These are phyloP conservation scores for Asterochloris erici DNA, from an alignment of 139 green algal genomes.

Conservation along the genomic window DNA sequence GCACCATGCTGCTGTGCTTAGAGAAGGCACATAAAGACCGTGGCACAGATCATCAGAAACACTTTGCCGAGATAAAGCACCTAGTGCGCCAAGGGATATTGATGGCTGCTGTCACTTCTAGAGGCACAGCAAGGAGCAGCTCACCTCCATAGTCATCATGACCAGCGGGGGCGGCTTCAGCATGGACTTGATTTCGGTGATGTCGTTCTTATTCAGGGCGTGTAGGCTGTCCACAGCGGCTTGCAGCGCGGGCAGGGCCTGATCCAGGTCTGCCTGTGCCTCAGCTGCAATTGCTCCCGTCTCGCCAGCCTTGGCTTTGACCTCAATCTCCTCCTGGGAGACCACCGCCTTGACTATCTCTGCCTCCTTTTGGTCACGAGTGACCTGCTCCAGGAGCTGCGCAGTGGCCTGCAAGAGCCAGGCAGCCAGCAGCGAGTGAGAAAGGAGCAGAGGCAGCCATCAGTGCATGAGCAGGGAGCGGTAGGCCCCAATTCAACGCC, in stretches of 20 bases:
- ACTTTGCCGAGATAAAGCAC: too few relatives aligned
- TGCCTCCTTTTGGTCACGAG: slow-evolving; percentile 56
- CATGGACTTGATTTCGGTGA: slow-evolving; percentile 86
- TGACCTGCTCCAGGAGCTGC: slow-evolving; percentile 7
- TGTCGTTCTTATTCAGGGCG: slow-evolving; percentile 70
- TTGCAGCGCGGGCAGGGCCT: slow-evolving; percentile 78
- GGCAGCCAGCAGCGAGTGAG: neutral
- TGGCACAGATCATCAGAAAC: too few relatives aligned
- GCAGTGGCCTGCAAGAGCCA: slow-evolving; percentile 10
- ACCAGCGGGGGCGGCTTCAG: slow-evolving; percentile 77
- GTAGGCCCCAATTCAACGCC: too few relatives aligned
- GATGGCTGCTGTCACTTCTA: neutral
- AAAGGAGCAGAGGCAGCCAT: too few relatives aligned
- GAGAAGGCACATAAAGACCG: too few relatives aligned
- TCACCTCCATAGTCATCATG: slow-evolving; percentile 60
- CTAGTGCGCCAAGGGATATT: too few relatives aligned
- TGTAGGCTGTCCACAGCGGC: slow-evolving; percentile 72
- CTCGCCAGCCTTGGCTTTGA: slow-evolving; percentile 53
- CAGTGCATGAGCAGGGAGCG: too few relatives aligned
- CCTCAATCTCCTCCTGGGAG: slow-evolving; percentile 61
- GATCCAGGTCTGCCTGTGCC: slow-evolving; percentile 77
- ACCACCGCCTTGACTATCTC: slow-evolving; percentile 70
- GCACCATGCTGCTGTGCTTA: too few relatives aligned
- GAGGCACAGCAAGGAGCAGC: neutral
- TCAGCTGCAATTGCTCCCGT: slow-evolving; percentile 71